These are phyloP conservation scores for Ophiosphaerella herpotricha DNA, from an alignment of 2,329 filamentous ascomycete species.

Conservation along the genomic window DNA sequence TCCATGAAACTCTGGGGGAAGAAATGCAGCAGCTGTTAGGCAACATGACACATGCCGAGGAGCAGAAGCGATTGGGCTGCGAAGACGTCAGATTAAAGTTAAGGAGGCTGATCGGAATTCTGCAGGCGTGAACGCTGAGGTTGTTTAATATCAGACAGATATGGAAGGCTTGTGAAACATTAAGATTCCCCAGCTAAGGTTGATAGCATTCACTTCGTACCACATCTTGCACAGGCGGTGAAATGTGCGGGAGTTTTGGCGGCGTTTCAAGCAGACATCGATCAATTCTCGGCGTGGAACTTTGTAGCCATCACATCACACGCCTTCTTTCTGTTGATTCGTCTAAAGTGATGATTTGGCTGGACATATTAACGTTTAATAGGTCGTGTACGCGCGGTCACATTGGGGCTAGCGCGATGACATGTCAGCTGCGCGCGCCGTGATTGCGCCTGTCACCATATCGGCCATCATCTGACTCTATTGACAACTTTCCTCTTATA, in stretches of 20 bases:
- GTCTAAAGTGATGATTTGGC: neutral
- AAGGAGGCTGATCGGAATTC: conserved; percentile 17
- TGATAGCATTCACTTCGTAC: neutral
- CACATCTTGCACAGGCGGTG: neutral
- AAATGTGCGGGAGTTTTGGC: no score
- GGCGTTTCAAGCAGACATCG: no score
- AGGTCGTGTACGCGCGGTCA: neutral
- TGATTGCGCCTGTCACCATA: neutral
- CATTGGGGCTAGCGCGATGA: conserved; percentile 1
- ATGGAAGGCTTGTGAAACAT: neutral
- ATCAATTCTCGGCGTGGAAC: no score
- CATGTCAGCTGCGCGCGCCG: conserved; percentile 5
- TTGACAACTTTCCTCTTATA: neutral
- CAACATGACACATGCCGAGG: conserved; percentile 40
- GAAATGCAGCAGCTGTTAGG: conserved; percentile 32
- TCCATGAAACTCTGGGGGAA: conserved; percentile 22
- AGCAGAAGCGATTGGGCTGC: conserved; percentile 34
- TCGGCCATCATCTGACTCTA: neutral
- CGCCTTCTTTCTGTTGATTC: no score
- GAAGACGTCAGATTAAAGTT: conserved; percentile 35
- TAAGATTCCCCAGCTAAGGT: neutral
- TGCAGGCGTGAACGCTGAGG: conserved; percentile 11
- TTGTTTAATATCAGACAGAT: neutral
- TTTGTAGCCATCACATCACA: no score
- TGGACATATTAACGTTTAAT: no score